phyloP scores from a whole-genome alignment of 108 stramenopile genomes.

The Thalassiosira profunda region DNA sequence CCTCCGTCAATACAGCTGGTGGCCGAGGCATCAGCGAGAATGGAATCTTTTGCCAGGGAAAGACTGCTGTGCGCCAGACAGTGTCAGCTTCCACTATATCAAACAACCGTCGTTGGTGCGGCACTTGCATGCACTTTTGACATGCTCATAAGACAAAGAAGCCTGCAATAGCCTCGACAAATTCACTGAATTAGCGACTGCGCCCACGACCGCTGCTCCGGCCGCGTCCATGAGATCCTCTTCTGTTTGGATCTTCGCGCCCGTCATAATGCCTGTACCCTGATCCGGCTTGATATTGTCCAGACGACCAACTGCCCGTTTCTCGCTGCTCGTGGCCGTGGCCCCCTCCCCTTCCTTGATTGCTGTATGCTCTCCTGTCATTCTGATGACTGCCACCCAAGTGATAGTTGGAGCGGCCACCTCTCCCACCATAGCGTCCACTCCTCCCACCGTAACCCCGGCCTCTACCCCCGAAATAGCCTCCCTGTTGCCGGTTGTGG shows the following conservation, averaged over 20 bases:
- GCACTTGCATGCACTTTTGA: constrained; percentile 69
- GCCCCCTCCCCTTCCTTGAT: constrained; percentile 5
- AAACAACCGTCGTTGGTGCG: constrained; percentile 84
- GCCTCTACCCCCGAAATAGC: neutral
- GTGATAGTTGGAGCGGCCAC: neutral
- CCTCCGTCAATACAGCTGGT: constrained; percentile 54
- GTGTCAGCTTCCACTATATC: constrained; percentile 92
- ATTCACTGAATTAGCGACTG: neutral
- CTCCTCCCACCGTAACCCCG: neutral
- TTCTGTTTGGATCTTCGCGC: neutral
- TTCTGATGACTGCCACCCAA: neutral
- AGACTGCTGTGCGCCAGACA: constrained; percentile 89
- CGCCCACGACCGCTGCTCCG: neutral
- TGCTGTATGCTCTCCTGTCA: neutral
- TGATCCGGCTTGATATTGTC: too few relatives aligned
- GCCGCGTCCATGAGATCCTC: neutral
- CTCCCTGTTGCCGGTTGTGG: neutral
- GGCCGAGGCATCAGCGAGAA: constrained; percentile 69
- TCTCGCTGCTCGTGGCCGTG: constrained; percentile 3
- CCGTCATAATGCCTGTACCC: neutral
- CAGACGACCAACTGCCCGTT: too few relatives aligned
- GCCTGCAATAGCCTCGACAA: too few relatives aligned
- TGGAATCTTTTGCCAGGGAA: constrained; percentile 68
- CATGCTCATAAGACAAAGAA: too few relatives aligned
- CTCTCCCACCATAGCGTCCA: constrained; percentile 11